Conservation (phyloP, 305 asterid species). For the Fraxinus paxiana region DNA sequence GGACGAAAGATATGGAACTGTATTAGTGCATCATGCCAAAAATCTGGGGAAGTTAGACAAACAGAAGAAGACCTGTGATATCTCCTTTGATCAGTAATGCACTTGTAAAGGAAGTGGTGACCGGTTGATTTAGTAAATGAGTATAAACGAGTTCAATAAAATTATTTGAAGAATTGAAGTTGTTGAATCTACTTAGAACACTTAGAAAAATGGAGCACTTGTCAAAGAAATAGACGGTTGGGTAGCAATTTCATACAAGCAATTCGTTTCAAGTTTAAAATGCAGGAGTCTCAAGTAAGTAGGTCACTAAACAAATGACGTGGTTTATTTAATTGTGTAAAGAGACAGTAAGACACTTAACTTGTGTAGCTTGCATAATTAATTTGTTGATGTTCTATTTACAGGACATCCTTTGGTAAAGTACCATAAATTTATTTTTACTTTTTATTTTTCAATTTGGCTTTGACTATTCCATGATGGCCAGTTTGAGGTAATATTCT, state of each 20-base stretch:
- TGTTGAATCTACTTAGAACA: background rate
- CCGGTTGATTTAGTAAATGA: background rate
- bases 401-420: background rate
- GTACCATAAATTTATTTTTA: background rate
- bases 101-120: background rate
- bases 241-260: background rate
- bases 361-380: constrained; percentile 6
- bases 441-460: background rate
- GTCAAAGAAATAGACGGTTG: background rate
- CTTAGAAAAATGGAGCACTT: background rate
- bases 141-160: background rate
- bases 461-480: background rate
- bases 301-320: background rate
- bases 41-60: background rate
- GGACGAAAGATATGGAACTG: background rate
- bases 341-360: background rate
- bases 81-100: background rate
- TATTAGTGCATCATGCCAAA: background rate
- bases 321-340: background rate
- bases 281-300: background rate
- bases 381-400: background rate
- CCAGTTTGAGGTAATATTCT: background rate
- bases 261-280: background rate
- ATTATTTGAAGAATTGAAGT: constrained; percentile 14
- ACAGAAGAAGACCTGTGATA: background rate